Evolutionary conservation across 768 basidiomycete genomes (phyloP).

Genomic region (Boletus pseudopeckii): DNA sequence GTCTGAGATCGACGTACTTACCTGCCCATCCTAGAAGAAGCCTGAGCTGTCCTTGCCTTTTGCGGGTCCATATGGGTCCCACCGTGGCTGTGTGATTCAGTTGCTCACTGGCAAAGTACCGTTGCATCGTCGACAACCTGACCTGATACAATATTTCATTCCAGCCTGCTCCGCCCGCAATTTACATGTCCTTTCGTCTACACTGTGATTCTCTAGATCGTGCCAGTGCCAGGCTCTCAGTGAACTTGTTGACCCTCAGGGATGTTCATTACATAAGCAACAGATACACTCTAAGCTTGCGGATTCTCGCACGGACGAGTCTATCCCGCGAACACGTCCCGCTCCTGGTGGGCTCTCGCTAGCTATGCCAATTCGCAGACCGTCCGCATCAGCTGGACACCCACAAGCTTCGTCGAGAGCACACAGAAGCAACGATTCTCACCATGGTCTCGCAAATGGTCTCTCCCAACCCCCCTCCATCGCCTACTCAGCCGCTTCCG

Average conservation of each 20-base stretch:
- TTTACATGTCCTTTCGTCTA: not conserved
- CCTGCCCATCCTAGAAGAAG: not conserved
- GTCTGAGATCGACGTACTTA: conserved; percentile 17
- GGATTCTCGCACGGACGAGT: conserved; percentile 23
- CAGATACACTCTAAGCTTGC: not conserved
- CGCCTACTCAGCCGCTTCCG: conserved; percentile 36
- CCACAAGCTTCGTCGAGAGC: conserved; percentile 42
- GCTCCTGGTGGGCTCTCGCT: conserved; percentile 24
- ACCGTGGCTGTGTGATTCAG: conserved; percentile 36
- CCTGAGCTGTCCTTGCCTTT: conserved; percentile 23
- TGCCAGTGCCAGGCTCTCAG: not conserved
- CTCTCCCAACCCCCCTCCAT: conserved; percentile 33
- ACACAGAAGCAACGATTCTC: conserved; percentile 64
- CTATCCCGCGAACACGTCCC: conserved; percentile 9
- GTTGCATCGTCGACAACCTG: not conserved
- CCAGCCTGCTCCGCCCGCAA: no score
- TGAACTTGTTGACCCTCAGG: not conserved
- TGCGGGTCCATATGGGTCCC: conserved; percentile 43
- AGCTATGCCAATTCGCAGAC: conserved; percentile 53
- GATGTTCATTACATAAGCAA: conserved; percentile 23
- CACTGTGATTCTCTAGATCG: not conserved
- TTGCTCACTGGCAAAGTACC: not conserved
- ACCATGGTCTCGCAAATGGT: conserved; percentile 38
- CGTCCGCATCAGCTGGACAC: conserved; percentile 55
- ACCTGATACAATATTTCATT: not conserved